A percentile compares a stretch with the other conserved stretches of the same genome.
These are phyloP conservation scores for Urostyla sp. DNA, from an alignment of 73 alveolate species.

Conservation along the genomic window DNA sequence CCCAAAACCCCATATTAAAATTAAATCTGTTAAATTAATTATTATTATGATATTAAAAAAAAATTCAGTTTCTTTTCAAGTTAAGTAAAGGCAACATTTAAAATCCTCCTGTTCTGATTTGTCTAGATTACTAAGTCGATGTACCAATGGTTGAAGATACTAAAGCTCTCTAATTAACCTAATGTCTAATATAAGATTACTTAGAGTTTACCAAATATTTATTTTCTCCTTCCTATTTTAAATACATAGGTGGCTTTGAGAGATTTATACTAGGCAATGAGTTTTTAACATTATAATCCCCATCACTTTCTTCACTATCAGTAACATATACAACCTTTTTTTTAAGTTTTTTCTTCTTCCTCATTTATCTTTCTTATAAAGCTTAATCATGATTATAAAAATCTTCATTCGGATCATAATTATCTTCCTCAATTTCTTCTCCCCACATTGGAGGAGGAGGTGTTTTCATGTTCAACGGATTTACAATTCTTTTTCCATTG, in stretches of 20 bases:
- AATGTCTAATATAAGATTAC: background rate
- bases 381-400: constrained; percentile 59
- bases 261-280: background rate
- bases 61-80: background rate
- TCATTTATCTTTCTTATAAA: background rate
- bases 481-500: constrained; percentile 38
- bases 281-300: background rate
- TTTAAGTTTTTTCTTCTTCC: constrained; percentile 42
- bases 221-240: background rate
- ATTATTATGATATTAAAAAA: too few species aligned
- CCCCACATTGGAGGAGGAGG: constrained; percentile 86
- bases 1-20: too few species aligned
- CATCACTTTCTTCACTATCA: constrained; percentile 9
- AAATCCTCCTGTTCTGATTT: constrained; percentile 57
- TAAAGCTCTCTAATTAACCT: background rate
- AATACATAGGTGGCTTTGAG: background rate
- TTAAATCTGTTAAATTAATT: too few species aligned
- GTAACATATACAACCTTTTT: constrained; percentile 55
- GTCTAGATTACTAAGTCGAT: constrained; percentile 11
- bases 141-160: background rate
- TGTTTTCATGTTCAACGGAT: constrained; percentile 59
- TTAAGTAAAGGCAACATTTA: constrained; percentile 8
- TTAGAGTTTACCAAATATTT: background rate
- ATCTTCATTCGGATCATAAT: constrained; percentile 60
- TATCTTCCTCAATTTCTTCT: constrained; percentile 62